Evolutionary conservation across 768 basidiomycete genomes (phyloP), one percentile per base, ranked within the genome.

Genomic region (Lepiota brunneoincarnata): DNA sequence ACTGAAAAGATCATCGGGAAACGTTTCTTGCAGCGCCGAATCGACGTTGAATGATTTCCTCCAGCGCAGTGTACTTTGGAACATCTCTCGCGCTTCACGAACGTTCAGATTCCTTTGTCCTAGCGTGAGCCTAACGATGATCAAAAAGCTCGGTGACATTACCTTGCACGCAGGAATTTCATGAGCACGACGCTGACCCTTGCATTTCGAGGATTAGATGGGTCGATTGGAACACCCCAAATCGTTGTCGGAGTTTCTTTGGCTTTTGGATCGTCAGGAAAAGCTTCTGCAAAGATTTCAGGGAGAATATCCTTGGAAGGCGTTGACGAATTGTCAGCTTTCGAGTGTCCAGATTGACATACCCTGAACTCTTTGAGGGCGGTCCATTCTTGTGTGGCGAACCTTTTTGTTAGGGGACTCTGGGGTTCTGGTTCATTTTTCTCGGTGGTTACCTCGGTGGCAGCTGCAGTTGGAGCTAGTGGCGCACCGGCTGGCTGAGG

Each of bases 101-200:
- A 78, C 64, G 59, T 75, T 77, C 59, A 87, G 69, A 49, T 83
- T 75, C 60, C 86, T 84, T 42, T 15, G 14, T 45, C 36, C 35
- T 43, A 28, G 31, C 17, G 7, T 51, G 15, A 43, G 44, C 41
- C 24, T 18, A 28, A 28, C 36, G 6, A 9, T 12, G 6, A 28
- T 28, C 7, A 31, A 17, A 42, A n/a, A n/a, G 5, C 12, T 18
- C 14, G 24, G 24, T 46, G 52, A n/a, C 41, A 67, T 34, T 60
- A 84, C 87, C 87, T 80, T 4, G 91, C 91, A 53, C 87, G 78
- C 26, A 91, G 70, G 73, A 92, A 93, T 64, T 92, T 91, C 80
- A 91, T 82, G 35, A 93, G 74, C 7, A 92, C 63, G 28, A 92
- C 88, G 61, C 87, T 90, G 55, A 82, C 80, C 6, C 80, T 78